Evolutionary conservation across 768 basidiomycete genomes (phyloP), one percentile per base, ranked within the genome.

Genomic region (Auricularia sp.): DNA sequence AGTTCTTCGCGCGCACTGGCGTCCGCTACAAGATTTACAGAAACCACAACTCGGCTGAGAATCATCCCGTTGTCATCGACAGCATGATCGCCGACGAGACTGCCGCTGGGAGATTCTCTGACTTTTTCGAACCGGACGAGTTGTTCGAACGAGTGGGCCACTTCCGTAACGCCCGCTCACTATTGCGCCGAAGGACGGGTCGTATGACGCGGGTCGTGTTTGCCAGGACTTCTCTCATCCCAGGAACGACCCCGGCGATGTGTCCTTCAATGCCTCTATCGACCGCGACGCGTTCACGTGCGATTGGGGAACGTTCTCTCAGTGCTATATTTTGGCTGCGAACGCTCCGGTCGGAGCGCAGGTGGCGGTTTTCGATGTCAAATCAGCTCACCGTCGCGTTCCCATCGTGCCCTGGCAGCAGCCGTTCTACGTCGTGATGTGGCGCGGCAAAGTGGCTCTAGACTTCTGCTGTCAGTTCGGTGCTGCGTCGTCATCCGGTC

Each of bases 221-320:
- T 39, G 37, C 11, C 37, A 39, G 11, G 37, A 39, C 37, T 39
- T n/a, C n/a, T n/a, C n/a, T n/a, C n/a, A n/a, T n/a, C n/a, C n/a
- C n/a, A n/a, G n/a, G n/a, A n/a, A n/a, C 74, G 42, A 70, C 64
- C 73, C 42, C 10, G n/a, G 3, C 4, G 62, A 39, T 39, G 54
- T 63, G 0, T 78, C 75, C 1, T 63, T 78, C 6, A 78, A 78
- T 62, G 61, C 72, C 1, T 61, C 65, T 10, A 74, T 78, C 13
- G 56, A 76, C 54, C 65, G 70, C 0, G 67, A 75, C 54, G 51
- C 72, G 16, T 79, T 77, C 62, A 73, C 71, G 16, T 73, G 72
- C 0, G 71, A 62, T 0, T 81, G 80, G 79, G 77, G 78, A 0
- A 75, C 77, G 1, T 80, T 81, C 3, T 63, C 67, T 4, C 37